Evolutionary conservation across 805 yeast species (phyloP), one percentile per base, ranked within the genome.

Genomic region (Debaryomyces castellii): DNA sequence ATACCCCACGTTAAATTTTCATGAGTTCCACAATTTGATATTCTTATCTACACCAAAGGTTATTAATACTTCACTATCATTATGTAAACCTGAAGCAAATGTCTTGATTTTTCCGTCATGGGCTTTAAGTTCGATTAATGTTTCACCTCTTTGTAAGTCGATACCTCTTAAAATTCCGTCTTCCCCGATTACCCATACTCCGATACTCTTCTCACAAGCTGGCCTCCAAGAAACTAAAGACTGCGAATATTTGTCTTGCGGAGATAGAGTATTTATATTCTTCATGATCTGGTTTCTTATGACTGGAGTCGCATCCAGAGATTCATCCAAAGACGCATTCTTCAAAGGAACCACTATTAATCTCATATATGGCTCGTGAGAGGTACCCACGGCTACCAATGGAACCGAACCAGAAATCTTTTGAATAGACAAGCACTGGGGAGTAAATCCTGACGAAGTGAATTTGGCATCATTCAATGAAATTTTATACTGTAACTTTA

Each of bases 351-450:
- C 72, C 0, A 87, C 60, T 1, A 89, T 74, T 10, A 87, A 51
- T 51, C 96, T 63, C 87, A 87, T 80, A 55, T 73, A 85, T 3
- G 96, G 96, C 11, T 78, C 76, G 55, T 88, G 92, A 1, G 90
- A 82, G 0, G 96, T 89, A 0, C 83, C 89, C 6, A 87, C 76
- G 0, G 84, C 81, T 12, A 85, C 57, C 20, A 72, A 51, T 0
- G 70, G 67, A 1, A 53, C 51, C 2, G 43, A 44, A 3, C 30
- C 32, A n/a, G 49, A 45, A 0, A 49, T 45, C 3, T 38, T 21
- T 23, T 46, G 51, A 11, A 60, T 53, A 0, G 69, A 49, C 6
- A 80, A 63, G 8, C 65, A 53, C 73, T 79, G 71, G 11, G 87
- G 84, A 14, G 83, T 75, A 60, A 87, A 87, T 0, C 83, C 76